Evolutionary conservation across 257 asterid species (phyloP), one percentile per base, ranked within the genome.

Genomic region (Ophiorrhiza pumila): DNA sequence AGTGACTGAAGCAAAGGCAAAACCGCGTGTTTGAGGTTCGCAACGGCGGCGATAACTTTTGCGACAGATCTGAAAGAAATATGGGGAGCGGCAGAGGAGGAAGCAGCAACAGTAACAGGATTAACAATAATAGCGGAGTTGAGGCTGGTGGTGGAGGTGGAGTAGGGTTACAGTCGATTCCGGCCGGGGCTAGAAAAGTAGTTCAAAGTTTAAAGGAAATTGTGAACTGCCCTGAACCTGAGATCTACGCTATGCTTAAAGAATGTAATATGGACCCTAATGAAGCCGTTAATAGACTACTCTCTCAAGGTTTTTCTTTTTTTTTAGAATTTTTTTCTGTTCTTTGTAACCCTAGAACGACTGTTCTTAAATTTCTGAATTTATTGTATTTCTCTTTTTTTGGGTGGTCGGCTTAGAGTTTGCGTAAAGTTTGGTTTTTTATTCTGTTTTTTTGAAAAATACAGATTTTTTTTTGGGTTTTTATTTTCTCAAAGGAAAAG

Each of bases 231-330:
- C 75, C 98, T 5, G 98, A 91, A 27, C 83, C 84, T 78, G 98
- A 93, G 96, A 93, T 93, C 91, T 91, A 93, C 73, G 92, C 96
- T 37, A 80, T 87, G 76, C 96, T 93, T n/a, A 87, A 87, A 80
- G 98, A 93, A 7, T 89, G 98, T 77, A 85, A 91, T 84, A 93
- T 91, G 98, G 93, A 93, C 95, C 98, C 97, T 63, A 86, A 93
- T 82, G 96, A 89, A 81, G 90, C 98, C 29, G 91, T 91, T 37
- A 83, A 77, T 84, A 90, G 96, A 66, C 87, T 91, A 32, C 90
- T 89, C 52, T 84, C 89, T 74, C 98, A 89, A 88, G 98, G 98
- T 93, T 68, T 76, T 11, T 69, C 56, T 25, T 78, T 62, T 31
- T 9, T 55, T 14, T 53, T 3, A 12, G 5, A 13, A 8, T 55